Evolutionary conservation across 2,329 filamentous ascomycete genomes (phyloP), one percentile per base, ranked within the genome.

Genomic region (Alternaria angustiovoidea): DNA sequence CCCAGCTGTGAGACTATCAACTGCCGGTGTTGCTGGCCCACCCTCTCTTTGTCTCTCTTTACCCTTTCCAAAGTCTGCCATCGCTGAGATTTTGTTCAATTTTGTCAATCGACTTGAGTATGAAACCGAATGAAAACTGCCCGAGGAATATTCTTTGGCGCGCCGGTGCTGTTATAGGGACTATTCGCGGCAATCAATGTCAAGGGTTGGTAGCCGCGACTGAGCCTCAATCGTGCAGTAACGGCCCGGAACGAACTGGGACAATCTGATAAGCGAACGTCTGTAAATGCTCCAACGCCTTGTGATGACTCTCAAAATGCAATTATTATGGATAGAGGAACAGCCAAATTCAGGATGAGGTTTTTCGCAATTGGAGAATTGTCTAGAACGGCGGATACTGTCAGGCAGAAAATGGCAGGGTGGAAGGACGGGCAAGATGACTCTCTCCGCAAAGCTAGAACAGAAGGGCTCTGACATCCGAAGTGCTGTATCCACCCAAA

Each of bases 181-280:
- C 24, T 44, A 5, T 36, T n/a, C 9, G 22, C 16, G 30, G 39
- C 49, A 51, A 24, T 38, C 22, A 43, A 52, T 3, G 58, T 12
- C 32, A 51, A 42, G 58, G 18, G 47, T 26, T 12, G 30, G 28
- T 38, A 52, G 39, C 18, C 46, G 57, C 46, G 28, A 53, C 48
- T 61, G 58, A 43, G 54, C 48, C 58, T 52, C 22, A 22, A 24
- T 39, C 26, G 32, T 51, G 30, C 34, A 57, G 28, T 28, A 57
- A 57, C 54, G 54, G 58, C 41, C 43, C 42, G 54, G 30, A 18
- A 32, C 30, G 58, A 49, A 22, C 18, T 39, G 28, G 28, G 28
- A 18, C 43, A 38, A 36, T 14, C 28, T n/a, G 34, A 52, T 61
- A 61, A 57, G 48, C 54, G 54, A 61, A 20, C 14, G 22, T 49